A percentile compares a stretch with the other conserved stretches of the same genome.
Conservation (phyloP, 257 asterid genomes). For the Capsicum chinense region DNA sequence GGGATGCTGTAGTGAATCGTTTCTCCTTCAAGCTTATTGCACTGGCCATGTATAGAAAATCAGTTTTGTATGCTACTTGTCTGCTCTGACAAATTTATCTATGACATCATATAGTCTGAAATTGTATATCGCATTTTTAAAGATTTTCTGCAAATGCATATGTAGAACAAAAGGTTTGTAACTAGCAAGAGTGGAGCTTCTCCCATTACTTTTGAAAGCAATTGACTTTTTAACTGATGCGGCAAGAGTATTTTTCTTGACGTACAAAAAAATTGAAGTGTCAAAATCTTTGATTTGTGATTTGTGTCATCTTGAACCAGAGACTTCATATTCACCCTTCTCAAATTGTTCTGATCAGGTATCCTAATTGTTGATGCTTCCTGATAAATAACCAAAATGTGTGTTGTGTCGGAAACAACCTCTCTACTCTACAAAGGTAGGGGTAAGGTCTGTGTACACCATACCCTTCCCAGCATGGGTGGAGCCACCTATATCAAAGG, state of each 20-base stretch:
- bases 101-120: not conserved
- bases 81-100: not conserved
- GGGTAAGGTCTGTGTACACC: too few relatives aligned
- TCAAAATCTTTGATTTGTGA: not conserved
- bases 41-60: not conserved
- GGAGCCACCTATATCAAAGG: too few relatives aligned
- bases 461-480: too few relatives aligned
- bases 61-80: not conserved
- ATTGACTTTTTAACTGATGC: not conserved
- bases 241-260: not conserved
- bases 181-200: not conserved
- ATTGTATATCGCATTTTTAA: not conserved
- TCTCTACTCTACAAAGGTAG: too few relatives aligned
- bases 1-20: not conserved
- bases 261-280: not conserved
- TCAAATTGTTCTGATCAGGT: not conserved
- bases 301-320: not conserved
- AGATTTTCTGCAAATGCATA: not conserved
- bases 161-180: not conserved
- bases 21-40: not conserved
- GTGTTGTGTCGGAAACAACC: not conserved
- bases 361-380: not conserved
- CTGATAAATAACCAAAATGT: not conserved
- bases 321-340: not conserved
- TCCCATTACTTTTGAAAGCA: not conserved